Percentiles rank a stretch among this genome's conserved stretches.
Evolutionary conservation across 208 protist species (phyloP).

Genomic region (Leishmania turanica): DNA sequence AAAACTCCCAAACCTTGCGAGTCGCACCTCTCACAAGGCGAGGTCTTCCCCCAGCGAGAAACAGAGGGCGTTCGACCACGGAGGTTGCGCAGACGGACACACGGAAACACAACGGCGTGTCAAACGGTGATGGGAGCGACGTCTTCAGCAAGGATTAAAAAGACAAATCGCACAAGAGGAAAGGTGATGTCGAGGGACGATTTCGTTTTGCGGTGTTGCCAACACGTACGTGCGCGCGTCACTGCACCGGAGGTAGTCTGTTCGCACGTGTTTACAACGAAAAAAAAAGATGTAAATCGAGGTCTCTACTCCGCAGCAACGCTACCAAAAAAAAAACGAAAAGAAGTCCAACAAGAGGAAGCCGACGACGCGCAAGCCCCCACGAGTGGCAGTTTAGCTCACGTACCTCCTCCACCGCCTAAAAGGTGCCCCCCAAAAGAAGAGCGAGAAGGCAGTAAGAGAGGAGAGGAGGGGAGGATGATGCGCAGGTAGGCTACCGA

Average conservation of each 20-base stretch:
- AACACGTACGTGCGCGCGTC: background rate
- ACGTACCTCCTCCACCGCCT: background rate
- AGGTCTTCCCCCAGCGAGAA: background rate
- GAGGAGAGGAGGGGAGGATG: background rate
- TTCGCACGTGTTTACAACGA: background rate
- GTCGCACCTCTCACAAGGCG: background rate
- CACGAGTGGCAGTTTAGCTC: background rate
- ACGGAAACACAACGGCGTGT: background rate
- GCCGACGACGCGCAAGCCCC: background rate
- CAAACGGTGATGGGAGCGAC: background rate
- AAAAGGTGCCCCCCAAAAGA: background rate
- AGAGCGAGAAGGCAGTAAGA: background rate
- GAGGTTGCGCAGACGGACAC: background rate
- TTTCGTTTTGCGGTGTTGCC: background rate
- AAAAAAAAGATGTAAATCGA: background rate
- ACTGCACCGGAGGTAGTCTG: background rate
- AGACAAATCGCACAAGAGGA: background rate
- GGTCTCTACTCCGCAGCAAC: background rate
- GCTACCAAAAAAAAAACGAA: background rate
- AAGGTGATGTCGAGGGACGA: background rate
- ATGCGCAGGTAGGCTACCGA: background rate
- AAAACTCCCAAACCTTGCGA: background rate
- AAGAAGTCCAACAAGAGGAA: background rate
- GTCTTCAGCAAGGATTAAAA: background rate
- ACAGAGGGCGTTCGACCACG: background rate